phyloP scores from a whole-genome alignment of 352 stramenopile genomes.

The Phytophthora idaei region DNA sequence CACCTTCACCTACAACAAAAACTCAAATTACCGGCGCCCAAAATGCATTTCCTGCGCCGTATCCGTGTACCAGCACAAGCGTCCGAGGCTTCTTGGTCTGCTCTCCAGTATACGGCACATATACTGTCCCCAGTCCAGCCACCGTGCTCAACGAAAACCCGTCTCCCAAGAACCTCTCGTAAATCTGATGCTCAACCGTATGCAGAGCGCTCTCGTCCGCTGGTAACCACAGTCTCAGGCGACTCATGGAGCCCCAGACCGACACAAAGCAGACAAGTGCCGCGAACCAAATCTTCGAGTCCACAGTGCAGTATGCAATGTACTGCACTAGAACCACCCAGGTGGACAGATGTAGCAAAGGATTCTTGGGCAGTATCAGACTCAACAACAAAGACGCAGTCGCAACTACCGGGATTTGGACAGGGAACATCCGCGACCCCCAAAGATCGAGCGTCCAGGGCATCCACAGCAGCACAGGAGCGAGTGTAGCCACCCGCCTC shows the following conservation, averaged over 20 bases:
- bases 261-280: conserved; percentile 30
- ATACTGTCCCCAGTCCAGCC: conserved; percentile 66
- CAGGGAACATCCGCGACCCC: conserved; percentile 3
- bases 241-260: conserved; percentile 29
- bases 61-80: conserved; percentile 72
- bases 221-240: conserved; percentile 49
- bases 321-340: conserved; percentile 28
- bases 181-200: conserved; percentile 58
- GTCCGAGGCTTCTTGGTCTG: conserved; percentile 34
- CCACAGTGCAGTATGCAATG: conserved; percentile 2
- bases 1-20: background rate
- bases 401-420: conserved; percentile 17
- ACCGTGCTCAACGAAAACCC: conserved; percentile 48
- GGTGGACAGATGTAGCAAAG: conserved; percentile 25
- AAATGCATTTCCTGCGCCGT: conserved; percentile 72
- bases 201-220: conserved; percentile 47
- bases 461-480: conserved; percentile 26
- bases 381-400: conserved; percentile 16
- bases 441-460: conserved; percentile 25
- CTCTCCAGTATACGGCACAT: conserved; percentile 62
- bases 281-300: conserved; percentile 14
- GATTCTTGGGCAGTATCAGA: conserved; percentile 18
- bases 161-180: conserved; percentile 49
- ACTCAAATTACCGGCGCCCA: conserved; percentile 55
- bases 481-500: conserved; percentile 4